Conservation (phyloP, 1,284 basidiomycete genomes). For the Pulchroboletus neoregius region DNA sequence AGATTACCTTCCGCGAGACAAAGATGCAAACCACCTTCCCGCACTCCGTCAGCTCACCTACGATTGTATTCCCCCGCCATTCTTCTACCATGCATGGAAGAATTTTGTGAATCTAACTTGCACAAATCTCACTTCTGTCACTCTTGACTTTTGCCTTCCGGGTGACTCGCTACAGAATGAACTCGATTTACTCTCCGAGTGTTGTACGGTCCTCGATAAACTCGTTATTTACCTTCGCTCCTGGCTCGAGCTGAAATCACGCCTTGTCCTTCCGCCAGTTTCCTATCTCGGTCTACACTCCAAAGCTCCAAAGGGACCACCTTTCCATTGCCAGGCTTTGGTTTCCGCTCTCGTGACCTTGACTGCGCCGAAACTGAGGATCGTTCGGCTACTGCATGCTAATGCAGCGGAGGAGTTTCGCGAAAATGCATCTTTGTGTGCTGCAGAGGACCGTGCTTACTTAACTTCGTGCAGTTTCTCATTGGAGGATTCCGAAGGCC, state of each 20-base stretch:
- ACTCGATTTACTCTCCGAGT: conserved; percentile 27
- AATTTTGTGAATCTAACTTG: conserved; percentile 27
- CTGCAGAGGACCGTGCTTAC: conserved; percentile 8
- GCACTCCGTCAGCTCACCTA: conserved; percentile 32
- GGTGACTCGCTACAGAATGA: conserved; percentile 27
- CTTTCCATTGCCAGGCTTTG: conserved; percentile 16
- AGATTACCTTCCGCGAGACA: conserved; percentile 32
- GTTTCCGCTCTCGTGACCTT: conserved; percentile 27
- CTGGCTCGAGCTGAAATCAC: conserved; percentile 22
- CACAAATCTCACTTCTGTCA: conserved; percentile 28
- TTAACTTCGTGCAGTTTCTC: conserved; percentile 17
- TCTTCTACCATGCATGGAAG: conserved; percentile 29
- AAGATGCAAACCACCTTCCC: conserved; percentile 27
- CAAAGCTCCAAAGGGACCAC: conserved; percentile 13
- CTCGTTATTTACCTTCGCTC: conserved; percentile 26
- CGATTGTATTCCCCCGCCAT: conserved; percentile 33
- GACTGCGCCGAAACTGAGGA: conserved; percentile 20
- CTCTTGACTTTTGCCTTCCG: conserved; percentile 28
- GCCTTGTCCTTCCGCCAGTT: conserved; percentile 25
- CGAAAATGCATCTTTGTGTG: conserved; percentile 4
- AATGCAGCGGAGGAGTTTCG: conserved; percentile 13
- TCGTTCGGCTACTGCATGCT: conserved; percentile 22
- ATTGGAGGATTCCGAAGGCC: conserved; percentile 26
- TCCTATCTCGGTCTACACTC: conserved; percentile 25
- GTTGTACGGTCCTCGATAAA: conserved; percentile 23